Evolutionary conservation across 176 grass and related monocot genomes (phyloP).

Genomic region (Ampelocalamus luodianensis): DNA sequence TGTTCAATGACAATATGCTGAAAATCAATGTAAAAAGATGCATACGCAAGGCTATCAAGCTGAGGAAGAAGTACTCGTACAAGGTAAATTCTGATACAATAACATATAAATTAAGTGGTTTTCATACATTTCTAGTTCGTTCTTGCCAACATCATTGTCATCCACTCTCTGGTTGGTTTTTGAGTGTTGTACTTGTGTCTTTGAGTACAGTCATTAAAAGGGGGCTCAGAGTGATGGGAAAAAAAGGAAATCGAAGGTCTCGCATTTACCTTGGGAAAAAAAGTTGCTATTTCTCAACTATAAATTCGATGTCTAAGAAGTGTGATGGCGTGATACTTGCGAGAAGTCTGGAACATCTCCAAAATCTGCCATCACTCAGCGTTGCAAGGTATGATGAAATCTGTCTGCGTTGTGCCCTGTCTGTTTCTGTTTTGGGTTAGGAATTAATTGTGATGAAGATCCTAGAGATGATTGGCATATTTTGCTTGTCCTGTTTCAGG

Average conservation of each 20-base stretch:
- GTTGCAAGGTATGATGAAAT: conserved; percentile 34
- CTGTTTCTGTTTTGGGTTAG: not conserved
- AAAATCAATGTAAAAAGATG: conserved; percentile 97
- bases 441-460: not conserved
- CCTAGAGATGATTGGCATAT: not conserved
- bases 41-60: conserved; percentile 77
- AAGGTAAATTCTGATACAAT: conserved; percentile 55
- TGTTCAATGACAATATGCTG: conserved; percentile 97
- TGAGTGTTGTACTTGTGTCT: conserved; percentile 12
- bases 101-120: not conserved
- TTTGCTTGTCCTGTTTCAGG: conserved; percentile 24
- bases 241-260: conserved; percentile 40
- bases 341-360: conserved; percentile 1
- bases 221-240: conserved; percentile 34
- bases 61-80: conserved; percentile 78
- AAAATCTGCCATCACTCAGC: not conserved
- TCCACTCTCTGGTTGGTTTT: not conserved
- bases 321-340: not conserved
- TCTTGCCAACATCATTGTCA: not conserved
- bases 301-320: not conserved
- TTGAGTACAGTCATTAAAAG: conserved; percentile 48
- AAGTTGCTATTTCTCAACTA: conserved; percentile 30
- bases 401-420: not conserved
- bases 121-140: not conserved
- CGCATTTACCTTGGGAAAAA: conserved; percentile 15